These are phyloP conservation scores for Flaveria ramosissima DNA, from an alignment of 129 eudicot species.

Conservation along the genomic window DNA sequence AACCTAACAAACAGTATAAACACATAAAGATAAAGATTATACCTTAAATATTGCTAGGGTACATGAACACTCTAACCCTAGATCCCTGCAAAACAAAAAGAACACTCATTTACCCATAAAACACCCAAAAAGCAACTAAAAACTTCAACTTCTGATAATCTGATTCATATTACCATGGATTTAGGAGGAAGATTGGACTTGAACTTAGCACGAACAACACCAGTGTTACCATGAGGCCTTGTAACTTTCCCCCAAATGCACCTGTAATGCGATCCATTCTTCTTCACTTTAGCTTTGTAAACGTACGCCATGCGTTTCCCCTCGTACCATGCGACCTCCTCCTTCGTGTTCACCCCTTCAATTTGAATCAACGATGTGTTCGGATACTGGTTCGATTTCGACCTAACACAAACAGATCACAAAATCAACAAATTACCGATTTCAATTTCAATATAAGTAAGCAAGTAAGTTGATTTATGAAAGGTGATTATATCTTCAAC, in stretches of 20 bases:
- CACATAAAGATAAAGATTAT: not conserved
- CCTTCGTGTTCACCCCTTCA: slow-evolving; percentile 90
- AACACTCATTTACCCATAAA: not conserved
- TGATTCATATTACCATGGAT: slow-evolving; percentile 63
- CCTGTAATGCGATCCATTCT: slow-evolving; percentile 70
- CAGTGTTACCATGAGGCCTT: slow-evolving; percentile 97
- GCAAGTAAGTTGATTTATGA: not conserved
- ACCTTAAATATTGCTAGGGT: slow-evolving; percentile 80
- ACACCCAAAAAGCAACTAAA: not conserved
- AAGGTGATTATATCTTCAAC: too few species aligned
- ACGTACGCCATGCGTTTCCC: slow-evolving; percentile 87
- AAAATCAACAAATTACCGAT: not conserved
- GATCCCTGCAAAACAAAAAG: slow-evolving; percentile 52
- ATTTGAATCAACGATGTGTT: slow-evolving; percentile 86
- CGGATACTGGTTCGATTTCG: slow-evolving; percentile 98
- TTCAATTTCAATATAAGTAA: not conserved
- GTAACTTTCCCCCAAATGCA: slow-evolving; percentile 97
- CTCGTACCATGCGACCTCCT: slow-evolving; percentile 86
- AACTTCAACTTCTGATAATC: not conserved
- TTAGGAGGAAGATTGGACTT: slow-evolving; percentile 92
- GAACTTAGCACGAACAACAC: slow-evolving; percentile 92
- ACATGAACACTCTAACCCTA: slow-evolving; percentile 77
- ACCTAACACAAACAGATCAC: slow-evolving; percentile 38
- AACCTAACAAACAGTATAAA: not conserved
- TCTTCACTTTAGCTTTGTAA: slow-evolving; percentile 91